A percentile compares a stretch with the other conserved stretches of the same genome.
phyloP scores from a whole-genome alignment of 2,329 filamentous ascomycete species.

The Acrocalymma vagum region DNA sequence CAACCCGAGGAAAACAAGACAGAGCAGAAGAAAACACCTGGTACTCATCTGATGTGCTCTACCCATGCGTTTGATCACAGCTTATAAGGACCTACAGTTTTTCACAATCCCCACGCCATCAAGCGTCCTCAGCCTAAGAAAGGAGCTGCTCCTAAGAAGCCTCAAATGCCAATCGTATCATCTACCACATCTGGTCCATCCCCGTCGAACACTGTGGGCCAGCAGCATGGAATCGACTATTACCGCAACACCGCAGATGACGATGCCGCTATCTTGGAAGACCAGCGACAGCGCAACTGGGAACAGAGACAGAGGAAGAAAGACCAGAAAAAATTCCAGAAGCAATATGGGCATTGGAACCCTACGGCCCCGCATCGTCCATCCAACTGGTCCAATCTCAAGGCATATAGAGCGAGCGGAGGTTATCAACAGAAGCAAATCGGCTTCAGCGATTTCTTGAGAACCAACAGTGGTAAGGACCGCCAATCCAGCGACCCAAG shows the following conservation, averaged over 20 bases:
- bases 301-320: constrained; percentile 69
- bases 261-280: constrained; percentile 73
- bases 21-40: constrained; percentile 42
- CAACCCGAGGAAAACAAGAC: constrained; percentile 40
- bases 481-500: constrained; percentile 19
- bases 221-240: constrained; percentile 36
- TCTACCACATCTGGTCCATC: constrained; percentile 23
- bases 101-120: constrained; percentile 43
- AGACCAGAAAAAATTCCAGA: constrained; percentile 76
- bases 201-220: constrained; percentile 15
- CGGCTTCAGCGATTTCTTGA: constrained; percentile 34
- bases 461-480: constrained; percentile 18
- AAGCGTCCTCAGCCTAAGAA: constrained; percentile 43
- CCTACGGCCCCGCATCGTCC: constrained; percentile 43
- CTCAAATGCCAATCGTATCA: constrained; percentile 26
- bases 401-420: constrained; percentile 34
- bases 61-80: constrained; percentile 27
- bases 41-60: constrained; percentile 38
- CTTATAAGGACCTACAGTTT: constrained; percentile 40
- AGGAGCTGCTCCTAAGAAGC: constrained; percentile 30
- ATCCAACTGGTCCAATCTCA: constrained; percentile 33
- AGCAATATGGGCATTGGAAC: constrained; percentile 69
- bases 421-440: constrained; percentile 32
- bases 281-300: constrained; percentile 72
- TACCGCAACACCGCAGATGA: constrained; percentile 88